These are phyloP conservation scores for Lavandula angustifolia DNA, from an alignment of 257 asterid species.

Conservation along the genomic window DNA sequence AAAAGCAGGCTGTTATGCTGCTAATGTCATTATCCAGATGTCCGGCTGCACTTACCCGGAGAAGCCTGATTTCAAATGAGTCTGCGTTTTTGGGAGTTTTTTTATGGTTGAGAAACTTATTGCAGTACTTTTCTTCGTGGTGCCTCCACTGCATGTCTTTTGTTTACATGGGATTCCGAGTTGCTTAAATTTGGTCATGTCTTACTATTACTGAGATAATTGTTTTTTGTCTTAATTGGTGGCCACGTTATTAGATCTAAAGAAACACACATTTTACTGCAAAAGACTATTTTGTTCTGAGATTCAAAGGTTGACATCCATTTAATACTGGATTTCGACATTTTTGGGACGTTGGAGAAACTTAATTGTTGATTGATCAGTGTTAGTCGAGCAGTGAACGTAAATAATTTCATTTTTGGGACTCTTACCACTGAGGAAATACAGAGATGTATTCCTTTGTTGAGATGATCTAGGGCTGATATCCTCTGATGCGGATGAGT, in stretches of 20 bases:
- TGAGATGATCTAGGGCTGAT: too few species aligned
- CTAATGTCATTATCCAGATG: slow-evolving; percentile 81
- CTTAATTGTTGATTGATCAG: too few species aligned
- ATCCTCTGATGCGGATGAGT: too few species aligned
- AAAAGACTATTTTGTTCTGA: too few species aligned
- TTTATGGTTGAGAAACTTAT: slow-evolving; percentile 21
- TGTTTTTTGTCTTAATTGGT: background rate
- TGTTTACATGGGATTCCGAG: background rate
- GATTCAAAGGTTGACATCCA: too few species aligned
- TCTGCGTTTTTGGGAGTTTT: slow-evolving; percentile 23
- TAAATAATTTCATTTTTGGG: too few species aligned
- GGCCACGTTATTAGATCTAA: background rate
- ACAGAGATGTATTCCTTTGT: too few species aligned
- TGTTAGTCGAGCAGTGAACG: too few species aligned
- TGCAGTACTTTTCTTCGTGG: slow-evolving; percentile 16
- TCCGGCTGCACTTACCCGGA: slow-evolving; percentile 87
- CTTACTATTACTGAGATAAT: background rate
- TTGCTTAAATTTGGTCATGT: background rate
- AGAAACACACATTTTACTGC: background rate
- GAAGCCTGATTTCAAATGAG: slow-evolving; percentile 68
- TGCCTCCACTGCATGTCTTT: slow-evolving; percentile 1
- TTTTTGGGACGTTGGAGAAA: too few species aligned
- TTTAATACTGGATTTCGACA: too few species aligned
- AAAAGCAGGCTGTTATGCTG: slow-evolving; percentile 72
- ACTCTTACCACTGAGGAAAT: too few species aligned